Evolutionary conservation across 257 asterid species (phyloP).

Genomic region (Solanum virginianum): DNA sequence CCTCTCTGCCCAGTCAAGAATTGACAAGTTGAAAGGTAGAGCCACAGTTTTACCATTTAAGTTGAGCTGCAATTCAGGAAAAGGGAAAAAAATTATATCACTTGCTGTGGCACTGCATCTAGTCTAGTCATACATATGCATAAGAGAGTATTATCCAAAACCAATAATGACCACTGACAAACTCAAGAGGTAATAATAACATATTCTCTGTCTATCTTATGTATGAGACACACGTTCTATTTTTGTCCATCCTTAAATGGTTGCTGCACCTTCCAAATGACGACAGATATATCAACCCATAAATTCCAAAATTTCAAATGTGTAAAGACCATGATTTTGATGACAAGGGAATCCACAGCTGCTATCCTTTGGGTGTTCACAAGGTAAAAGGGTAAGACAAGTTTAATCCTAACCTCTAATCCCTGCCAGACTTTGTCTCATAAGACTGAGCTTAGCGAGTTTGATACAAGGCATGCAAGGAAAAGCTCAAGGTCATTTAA

Average conservation of each 20-base stretch:
- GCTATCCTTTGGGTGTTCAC: too few relatives aligned
- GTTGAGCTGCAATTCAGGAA: conserved; percentile 31
- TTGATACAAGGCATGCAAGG: background rate
- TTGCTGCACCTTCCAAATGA: background rate
- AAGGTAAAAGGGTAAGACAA: background rate
- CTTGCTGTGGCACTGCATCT: background rate
- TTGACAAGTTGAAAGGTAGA: conserved; percentile 63
- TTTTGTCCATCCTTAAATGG: background rate
- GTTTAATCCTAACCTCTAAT: background rate
- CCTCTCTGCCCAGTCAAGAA: conserved; percentile 60
- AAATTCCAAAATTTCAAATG: background rate
- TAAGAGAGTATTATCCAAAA: background rate
- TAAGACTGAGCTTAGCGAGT: background rate
- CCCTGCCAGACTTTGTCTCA: background rate
- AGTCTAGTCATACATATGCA: background rate
- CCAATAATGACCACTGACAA: background rate
- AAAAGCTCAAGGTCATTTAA: background rate
- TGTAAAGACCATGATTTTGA: background rate
- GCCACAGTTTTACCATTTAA: conserved; percentile 49
- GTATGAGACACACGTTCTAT: background rate
- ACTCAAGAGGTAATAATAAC: background rate
- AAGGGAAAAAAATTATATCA: background rate
- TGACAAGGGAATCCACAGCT: too few relatives aligned
- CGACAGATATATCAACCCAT: background rate
- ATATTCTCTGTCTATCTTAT: background rate